phyloP scores from a whole-genome alignment of 2,329 filamentous ascomycete genomes.

The Trichoderma sp. region DNA sequence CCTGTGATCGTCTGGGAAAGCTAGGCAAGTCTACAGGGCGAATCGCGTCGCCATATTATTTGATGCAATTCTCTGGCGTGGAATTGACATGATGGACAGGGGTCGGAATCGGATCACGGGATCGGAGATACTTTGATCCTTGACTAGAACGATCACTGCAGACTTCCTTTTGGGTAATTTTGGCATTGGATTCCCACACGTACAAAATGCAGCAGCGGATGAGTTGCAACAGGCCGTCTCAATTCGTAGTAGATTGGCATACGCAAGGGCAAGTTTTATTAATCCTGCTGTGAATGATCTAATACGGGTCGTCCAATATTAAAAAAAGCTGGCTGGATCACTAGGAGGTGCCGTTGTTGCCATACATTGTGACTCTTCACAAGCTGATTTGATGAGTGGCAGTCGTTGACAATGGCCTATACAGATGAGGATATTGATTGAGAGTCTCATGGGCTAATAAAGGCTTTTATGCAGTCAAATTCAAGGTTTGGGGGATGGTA shows the following conservation, averaged over 20 bases:
- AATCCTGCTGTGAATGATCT: not conserved
- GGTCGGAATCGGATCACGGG: not conserved
- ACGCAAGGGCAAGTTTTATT: not conserved
- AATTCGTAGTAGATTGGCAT: not conserved
- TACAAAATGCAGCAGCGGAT: not conserved
- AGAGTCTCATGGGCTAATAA: not conserved
- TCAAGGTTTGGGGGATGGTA: no score
- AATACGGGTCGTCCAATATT: no score
- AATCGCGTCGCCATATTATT: slow-evolving; percentile 6
- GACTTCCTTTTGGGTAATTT: not conserved
- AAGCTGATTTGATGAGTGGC: no score
- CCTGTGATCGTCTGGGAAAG: not conserved
- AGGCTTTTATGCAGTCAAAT: not conserved
- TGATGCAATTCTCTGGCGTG: not conserved
- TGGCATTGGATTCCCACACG: not conserved
- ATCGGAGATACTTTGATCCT: not conserved
- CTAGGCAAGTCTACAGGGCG: not conserved
- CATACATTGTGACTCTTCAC: no score
- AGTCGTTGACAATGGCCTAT: no score
- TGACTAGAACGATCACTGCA: not conserved
- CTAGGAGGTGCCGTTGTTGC: no score
- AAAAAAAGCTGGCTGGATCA: no score
- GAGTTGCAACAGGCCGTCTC: not conserved
- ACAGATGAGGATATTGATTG: no score
- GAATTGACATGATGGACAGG: not conserved